These are phyloP conservation scores for Tylopilus orsonianus DNA, from an alignment of 1,284 basidiomycete species.

Conservation along the genomic window DNA sequence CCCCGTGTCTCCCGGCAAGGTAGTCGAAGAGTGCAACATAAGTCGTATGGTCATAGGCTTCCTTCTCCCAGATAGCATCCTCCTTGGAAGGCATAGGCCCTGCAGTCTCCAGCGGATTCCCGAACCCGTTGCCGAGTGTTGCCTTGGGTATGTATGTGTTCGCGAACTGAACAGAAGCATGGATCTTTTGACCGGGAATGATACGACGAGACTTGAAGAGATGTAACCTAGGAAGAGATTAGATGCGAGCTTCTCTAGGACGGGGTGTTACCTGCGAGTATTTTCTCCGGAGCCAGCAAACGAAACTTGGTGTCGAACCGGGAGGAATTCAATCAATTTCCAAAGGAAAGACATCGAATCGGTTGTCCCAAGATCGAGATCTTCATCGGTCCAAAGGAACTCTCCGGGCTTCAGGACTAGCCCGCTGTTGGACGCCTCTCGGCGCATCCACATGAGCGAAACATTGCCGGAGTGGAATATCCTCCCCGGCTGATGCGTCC, in stretches of 20 bases:
- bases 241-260: no score
- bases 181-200: constrained; percentile 23
- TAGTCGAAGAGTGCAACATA: constrained; percentile 12
- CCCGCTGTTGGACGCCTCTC: constrained; percentile 12
- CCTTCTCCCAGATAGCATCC: constrained; percentile 15
- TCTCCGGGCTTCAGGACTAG: constrained; percentile 18
- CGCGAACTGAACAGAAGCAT: constrained; percentile 17
- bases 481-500: constrained; percentile 21
- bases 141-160: constrained; percentile 14
- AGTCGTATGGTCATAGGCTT: constrained; percentile 12
- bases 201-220: constrained; percentile 16
- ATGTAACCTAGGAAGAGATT: constrained; percentile 5
- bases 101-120: constrained; percentile 14
- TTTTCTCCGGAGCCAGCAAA: constrained; percentile 13
- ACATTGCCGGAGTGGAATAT: constrained; percentile 21
- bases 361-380: constrained; percentile 14
- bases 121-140: constrained; percentile 13
- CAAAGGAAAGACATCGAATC: constrained; percentile 22
- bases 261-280: no score
- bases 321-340: constrained; percentile 22
- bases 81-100: constrained; percentile 13
- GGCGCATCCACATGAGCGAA: constrained; percentile 25
- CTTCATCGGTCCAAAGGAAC: constrained; percentile 15
- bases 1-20: constrained; percentile 12
- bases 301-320: constrained; percentile 20